Evolutionary conservation across 2,329 filamentous ascomycete species (phyloP).

Genomic region (Chaetomium sp.): DNA sequence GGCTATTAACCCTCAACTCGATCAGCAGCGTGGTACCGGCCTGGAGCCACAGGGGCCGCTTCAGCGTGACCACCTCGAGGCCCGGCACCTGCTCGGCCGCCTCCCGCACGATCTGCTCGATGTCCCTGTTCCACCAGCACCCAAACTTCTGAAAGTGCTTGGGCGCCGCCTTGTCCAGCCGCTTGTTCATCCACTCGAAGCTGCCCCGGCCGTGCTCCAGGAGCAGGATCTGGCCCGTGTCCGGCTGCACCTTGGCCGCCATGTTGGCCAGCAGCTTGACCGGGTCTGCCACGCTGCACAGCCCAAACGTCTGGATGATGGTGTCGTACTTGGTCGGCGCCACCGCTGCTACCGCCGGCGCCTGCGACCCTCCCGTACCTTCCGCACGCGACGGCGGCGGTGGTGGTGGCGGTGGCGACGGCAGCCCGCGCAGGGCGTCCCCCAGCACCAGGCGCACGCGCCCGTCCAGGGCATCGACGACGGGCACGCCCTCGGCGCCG

Average conservation of each 20-base stretch:
- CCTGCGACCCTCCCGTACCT: not conserved
- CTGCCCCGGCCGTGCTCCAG: slow-evolving; percentile 64
- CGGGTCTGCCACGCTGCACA: slow-evolving; percentile 64
- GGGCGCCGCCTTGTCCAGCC: slow-evolving; percentile 58
- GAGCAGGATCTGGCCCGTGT: slow-evolving; percentile 61
- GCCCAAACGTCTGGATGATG: slow-evolving; percentile 64
- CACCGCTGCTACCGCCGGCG: too few species aligned
- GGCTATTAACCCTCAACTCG: slow-evolving; percentile 52
- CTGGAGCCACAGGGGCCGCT: slow-evolving; percentile 55
- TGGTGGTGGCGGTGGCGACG: slow-evolving; percentile 38
- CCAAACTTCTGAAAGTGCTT: slow-evolving; percentile 62
- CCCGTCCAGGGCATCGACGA: slow-evolving; percentile 44
- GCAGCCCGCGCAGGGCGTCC: slow-evolving; percentile 51
- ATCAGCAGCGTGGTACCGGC: slow-evolving; percentile 61
- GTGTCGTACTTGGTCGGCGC: slow-evolving; percentile 57
- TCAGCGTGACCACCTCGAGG: slow-evolving; percentile 58
- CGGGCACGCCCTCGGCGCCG: slow-evolving; percentile 18
- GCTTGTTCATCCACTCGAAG: slow-evolving; percentile 56
- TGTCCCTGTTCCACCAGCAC: slow-evolving; percentile 70
- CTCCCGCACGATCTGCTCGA: slow-evolving; percentile 56
- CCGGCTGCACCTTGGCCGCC: slow-evolving; percentile 54
- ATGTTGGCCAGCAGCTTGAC: slow-evolving; percentile 56
- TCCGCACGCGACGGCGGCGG: not conserved
- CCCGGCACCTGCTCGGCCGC: slow-evolving; percentile 53
- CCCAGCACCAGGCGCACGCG: slow-evolving; percentile 52